Evolutionary conservation across 768 basidiomycete species (phyloP), one percentile per base, ranked within the genome.

Genomic region (Pholiota conissans): DNA sequence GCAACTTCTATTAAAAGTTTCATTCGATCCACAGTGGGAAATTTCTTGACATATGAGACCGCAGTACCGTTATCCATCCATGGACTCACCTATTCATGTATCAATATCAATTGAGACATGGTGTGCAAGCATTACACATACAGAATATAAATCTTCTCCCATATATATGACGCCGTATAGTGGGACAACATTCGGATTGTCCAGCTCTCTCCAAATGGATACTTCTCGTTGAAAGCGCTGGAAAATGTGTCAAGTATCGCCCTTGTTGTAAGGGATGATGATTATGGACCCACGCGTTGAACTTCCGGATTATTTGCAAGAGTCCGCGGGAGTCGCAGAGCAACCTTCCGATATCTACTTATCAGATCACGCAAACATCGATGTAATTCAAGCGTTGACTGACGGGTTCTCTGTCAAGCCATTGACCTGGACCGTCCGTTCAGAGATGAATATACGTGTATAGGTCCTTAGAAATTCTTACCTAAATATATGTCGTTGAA

Each of bases 11-110:
- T 63, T 27, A 79, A 62, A n/a, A 81, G 59, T 40, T 68, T 71
- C 56, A 77, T 42, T 5, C 76, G 72, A 49, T 79, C 73, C 5
- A 58, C 71, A 13, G 67, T 56, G 0, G 73, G 69, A 58, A 68
- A 58, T 37, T 57, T 61, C 24, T 66, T 65, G 14, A 79, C 56
- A 63, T 77, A 80, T 0, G 61, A 58, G 16, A 75, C 61, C 2
- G 72, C 71, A 18, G 76, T 76, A 10, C 77, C 75, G 54, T 79
- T 72, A 22, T 73, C 69, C 74, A 79, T 78, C 74, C 74, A 79
- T 4, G 79, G 78, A 37, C 74, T 76, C 53, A 81, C 78, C 76
- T 80, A 51, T 22, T 45, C 18, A 11, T 18, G 22, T 7, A n/a
- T 34, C 24, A 39, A 10, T 52, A 3, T 35, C 34, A 50, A 8